phyloP scores from a whole-genome alignment of 371 early-diverging fungal genomes.

The Chytridiales sp. region DNA sequence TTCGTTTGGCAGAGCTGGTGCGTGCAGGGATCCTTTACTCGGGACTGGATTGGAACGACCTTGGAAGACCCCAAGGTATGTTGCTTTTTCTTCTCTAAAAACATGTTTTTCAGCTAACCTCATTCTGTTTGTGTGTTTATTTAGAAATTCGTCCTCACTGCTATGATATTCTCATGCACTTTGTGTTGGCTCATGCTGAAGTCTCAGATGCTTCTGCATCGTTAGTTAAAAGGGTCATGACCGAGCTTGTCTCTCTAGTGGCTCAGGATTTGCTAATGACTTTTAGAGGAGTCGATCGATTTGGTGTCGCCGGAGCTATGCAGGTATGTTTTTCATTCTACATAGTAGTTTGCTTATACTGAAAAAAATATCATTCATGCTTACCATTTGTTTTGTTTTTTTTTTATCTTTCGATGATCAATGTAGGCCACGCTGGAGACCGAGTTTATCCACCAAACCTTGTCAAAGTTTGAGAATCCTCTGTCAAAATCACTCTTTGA shows the following conservation, averaged over 20 bases:
- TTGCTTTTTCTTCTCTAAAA: background rate
- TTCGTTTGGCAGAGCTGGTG: constrained; percentile 66
- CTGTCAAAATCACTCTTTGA: constrained; percentile 59
- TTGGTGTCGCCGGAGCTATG: constrained; percentile 87
- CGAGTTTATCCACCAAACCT: constrained; percentile 79
- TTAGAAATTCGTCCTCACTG: constrained; percentile 84
- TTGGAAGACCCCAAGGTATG: constrained; percentile 70
- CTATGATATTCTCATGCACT: constrained; percentile 77
- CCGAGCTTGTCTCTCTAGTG: constrained; percentile 66
- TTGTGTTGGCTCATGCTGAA: constrained; percentile 91
- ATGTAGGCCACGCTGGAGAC: constrained; percentile 74
- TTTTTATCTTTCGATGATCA: constrained; percentile 8
- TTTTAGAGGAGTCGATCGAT: constrained; percentile 76
- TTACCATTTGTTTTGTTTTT: background rate
- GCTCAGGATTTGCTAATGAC: constrained; percentile 74
- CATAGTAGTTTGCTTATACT: background rate
- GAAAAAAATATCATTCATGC: no score
- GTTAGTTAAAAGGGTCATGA: constrained; percentile 72
- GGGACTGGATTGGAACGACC: constrained; percentile 83
- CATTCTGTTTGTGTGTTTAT: constrained; percentile 2
- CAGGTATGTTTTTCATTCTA: constrained; percentile 52
- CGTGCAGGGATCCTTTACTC: constrained; percentile 75
- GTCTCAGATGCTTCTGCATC: constrained; percentile 71
- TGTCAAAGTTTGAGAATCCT: constrained; percentile 68
- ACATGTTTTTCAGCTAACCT: constrained; percentile 5